Percentiles rank a stretch among this genome's conserved stretches.
Conservation (phyloP, 1,139 yeast species). For the Candida tetrigidarum region DNA sequence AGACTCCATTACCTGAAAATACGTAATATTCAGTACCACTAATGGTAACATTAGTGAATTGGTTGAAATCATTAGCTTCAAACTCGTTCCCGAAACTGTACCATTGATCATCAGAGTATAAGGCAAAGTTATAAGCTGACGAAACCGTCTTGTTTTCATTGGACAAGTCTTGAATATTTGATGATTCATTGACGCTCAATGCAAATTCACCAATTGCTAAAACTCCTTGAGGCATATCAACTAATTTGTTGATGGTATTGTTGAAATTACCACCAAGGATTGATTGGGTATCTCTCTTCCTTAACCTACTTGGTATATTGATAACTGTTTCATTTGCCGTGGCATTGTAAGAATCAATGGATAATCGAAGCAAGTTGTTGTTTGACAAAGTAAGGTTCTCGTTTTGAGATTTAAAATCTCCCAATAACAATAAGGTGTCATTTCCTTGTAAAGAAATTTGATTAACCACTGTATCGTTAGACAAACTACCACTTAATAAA, state of each 20-base stretch:
- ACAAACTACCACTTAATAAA: constrained; percentile 55
- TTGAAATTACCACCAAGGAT: constrained; percentile 39
- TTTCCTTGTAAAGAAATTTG: constrained; percentile 29
- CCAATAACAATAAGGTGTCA: constrained; percentile 41
- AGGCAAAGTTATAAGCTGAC: constrained; percentile 40
- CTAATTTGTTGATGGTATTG: constrained; percentile 29
- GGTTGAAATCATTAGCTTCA: constrained; percentile 26
- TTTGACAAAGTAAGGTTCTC: constrained; percentile 32
- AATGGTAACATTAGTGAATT: constrained; percentile 40
- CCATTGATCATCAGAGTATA: constrained; percentile 31
- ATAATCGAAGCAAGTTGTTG: constrained; percentile 32
- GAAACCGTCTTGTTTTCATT: constrained; percentile 30
- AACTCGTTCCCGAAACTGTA: constrained; percentile 45
- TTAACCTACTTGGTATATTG: constrained; percentile 14
- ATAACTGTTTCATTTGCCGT: constrained; percentile 35
- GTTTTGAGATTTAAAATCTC: constrained; percentile 50
- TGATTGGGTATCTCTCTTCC: constrained; percentile 27
- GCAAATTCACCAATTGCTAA: constrained; percentile 41
- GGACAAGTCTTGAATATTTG: constrained; percentile 30
- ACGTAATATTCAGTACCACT: constrained; percentile 40
- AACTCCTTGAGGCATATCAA: constrained; percentile 24
- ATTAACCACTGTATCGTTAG: constrained; percentile 45
- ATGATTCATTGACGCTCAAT: constrained; percentile 19
- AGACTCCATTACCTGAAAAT: constrained; percentile 35
- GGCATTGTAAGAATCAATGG: constrained; percentile 33